Percentiles rank a stretch among this genome's conserved stretches.
Evolutionary conservation across 1,139 yeast species (phyloP).

Genomic region (Yamadazyma conglobata): DNA sequence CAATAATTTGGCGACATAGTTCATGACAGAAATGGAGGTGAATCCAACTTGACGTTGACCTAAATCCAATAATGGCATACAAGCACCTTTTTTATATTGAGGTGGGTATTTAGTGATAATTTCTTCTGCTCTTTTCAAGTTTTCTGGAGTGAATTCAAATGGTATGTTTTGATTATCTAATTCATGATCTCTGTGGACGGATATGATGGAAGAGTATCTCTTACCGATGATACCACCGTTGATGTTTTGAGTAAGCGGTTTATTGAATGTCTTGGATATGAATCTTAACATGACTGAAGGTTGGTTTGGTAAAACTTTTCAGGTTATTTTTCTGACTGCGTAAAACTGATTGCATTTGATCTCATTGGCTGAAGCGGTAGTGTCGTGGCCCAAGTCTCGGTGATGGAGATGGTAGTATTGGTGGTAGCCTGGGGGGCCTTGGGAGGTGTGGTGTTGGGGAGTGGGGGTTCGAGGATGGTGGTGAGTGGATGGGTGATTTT

Average conservation of each 20-base stretch:
- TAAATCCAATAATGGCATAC: slow-evolving; percentile 81
- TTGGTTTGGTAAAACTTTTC: slow-evolving; percentile 7
- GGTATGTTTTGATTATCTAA: slow-evolving; percentile 67
- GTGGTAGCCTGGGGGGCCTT: too few species aligned
- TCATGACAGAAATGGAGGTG: slow-evolving; percentile 88
- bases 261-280: slow-evolving; percentile 4
- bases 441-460: too few species aligned
- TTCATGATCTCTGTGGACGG: slow-evolving; percentile 73
- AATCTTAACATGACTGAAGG: slow-evolving; percentile 13
- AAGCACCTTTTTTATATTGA: slow-evolving; percentile 84
- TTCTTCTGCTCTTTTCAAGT: slow-evolving; percentile 65
- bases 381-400: too few species aligned
- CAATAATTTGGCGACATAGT: slow-evolving; percentile 80
- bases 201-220: slow-evolving; percentile 42
- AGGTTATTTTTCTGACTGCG: slow-evolving; percentile 10
- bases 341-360: slow-evolving; percentile 13
- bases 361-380: slow-evolving; percentile 21
- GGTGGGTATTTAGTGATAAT: slow-evolving; percentile 79
- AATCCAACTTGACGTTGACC: slow-evolving; percentile 89
- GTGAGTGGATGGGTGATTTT: too few species aligned
- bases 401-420: too few species aligned
- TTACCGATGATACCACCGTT: slow-evolving; percentile 11
- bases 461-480: too few species aligned
- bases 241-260: not conserved
- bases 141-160: slow-evolving; percentile 73